These are phyloP conservation scores for Malassezia caprae DNA, from an alignment of 1,284 basidiomycete species.

Conservation along the genomic window DNA sequence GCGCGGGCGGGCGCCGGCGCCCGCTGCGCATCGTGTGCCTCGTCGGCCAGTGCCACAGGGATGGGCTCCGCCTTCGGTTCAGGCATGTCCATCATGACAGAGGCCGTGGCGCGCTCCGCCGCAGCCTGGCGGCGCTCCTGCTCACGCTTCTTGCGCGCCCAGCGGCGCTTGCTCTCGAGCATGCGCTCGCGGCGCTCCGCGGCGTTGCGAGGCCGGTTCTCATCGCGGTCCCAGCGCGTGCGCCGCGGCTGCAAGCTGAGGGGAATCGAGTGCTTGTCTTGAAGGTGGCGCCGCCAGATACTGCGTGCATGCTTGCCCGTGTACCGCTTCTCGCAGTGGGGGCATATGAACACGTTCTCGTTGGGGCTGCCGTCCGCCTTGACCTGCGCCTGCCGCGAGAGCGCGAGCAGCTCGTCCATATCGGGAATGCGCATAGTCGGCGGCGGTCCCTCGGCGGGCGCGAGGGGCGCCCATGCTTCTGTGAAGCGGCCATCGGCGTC, in stretches of 20 bases:
- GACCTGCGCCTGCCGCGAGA: slow-evolving; percentile 30
- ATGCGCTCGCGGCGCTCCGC: slow-evolving; percentile 52
- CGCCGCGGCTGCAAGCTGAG: slow-evolving; percentile 52
- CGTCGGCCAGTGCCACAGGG: neutral
- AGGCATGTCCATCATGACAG: neutral
- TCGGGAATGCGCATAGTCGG: neutral
- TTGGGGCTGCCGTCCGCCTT: slow-evolving; percentile 21
- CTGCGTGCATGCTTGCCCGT: slow-evolving; percentile 54
- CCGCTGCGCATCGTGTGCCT: neutral
- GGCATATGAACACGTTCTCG: slow-evolving; percentile 47
- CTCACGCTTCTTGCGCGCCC: slow-evolving; percentile 52
- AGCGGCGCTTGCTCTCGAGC: slow-evolving; percentile 52
- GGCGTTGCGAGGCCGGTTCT: slow-evolving; percentile 52
- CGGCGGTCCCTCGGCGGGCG: neutral
- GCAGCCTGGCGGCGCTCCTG: slow-evolving; percentile 32
- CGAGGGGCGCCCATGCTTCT: neutral
- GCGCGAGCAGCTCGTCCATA: slow-evolving; percentile 35
- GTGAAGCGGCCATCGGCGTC: neutral
- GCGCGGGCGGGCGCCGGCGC: neutral
- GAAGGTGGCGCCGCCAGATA: slow-evolving; percentile 54
- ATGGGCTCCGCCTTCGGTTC: neutral
- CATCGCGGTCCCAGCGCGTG: slow-evolving; percentile 55
- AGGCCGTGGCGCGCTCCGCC: neutral
- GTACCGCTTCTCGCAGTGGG: slow-evolving; percentile 52
- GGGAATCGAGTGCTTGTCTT: slow-evolving; percentile 55